Conservation (phyloP, 768 basidiomycete genomes). For the Guyanaporus albipodus region DNA sequence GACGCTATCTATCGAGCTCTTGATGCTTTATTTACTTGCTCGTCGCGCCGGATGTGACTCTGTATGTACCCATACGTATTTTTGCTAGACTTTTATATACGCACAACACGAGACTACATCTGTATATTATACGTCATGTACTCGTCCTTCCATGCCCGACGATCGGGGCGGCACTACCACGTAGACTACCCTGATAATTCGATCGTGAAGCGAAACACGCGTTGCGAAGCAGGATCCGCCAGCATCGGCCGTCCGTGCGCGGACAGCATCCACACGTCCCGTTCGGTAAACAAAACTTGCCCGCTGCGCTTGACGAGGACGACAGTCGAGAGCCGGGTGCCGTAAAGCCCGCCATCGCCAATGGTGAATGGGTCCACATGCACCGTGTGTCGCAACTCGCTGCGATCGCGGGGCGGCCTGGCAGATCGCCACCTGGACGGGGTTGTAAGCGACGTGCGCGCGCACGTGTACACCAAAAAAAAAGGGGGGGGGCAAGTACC, state of each 20-base stretch:
- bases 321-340: constrained; percentile 71
- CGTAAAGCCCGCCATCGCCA: constrained; percentile 42
- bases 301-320: constrained; percentile 61
- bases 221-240: constrained; percentile 41
- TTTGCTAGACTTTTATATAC: constrained; percentile 27
- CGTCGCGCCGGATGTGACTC: constrained; percentile 33
- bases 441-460: too few relatives aligned
- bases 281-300: constrained; percentile 62
- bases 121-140: constrained; percentile 36
- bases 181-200: constrained; percentile 21
- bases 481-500: constrained; percentile 31
- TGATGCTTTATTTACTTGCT: constrained; percentile 22
- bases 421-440: constrained; percentile 29
- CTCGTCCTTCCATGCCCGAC: constrained; percentile 18
- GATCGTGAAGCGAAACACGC: constrained; percentile 49
- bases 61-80: constrained; percentile 27
- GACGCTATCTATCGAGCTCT: constrained; percentile 12
- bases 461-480: too few relatives aligned
- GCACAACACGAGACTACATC: constrained; percentile 15
- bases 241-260: constrained; percentile 37
- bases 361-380: constrained; percentile 50
- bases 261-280: constrained; percentile 58
- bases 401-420: constrained; percentile 45
- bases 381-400: constrained; percentile 59
- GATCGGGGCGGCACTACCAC: constrained; percentile 9